Evolutionary conservation across 2,329 filamentous ascomycete genomes (phyloP).

Genomic region (Exophiala dermatitidis): DNA sequence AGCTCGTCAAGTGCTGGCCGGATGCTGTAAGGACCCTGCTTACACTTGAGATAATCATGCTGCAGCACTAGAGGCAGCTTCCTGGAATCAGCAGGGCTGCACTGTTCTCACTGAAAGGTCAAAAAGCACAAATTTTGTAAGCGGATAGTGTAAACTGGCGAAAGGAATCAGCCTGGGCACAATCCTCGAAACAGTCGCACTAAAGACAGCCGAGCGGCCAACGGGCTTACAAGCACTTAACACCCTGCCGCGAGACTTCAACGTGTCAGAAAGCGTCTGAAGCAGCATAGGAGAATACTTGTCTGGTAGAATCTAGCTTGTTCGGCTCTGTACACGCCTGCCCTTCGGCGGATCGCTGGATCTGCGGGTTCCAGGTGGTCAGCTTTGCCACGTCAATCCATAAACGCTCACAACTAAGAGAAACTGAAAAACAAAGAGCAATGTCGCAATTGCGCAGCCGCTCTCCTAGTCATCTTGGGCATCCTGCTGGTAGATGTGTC

Average conservation of each 20-base stretch:
- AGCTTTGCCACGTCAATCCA: slow-evolving; percentile 14
- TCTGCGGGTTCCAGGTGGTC: slow-evolving; percentile 19
- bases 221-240: background rate
- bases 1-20: too few species aligned
- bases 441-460: background rate
- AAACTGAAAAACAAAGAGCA: slow-evolving; percentile 2
- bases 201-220: too few species aligned
- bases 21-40: too few species aligned
- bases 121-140: too few species aligned
- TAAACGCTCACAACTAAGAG: slow-evolving; percentile 14
- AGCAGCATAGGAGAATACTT: slow-evolving; percentile 19
- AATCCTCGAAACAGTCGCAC: too few species aligned
- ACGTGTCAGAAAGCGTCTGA: slow-evolving; percentile 15
- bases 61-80: too few species aligned
- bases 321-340: background rate
- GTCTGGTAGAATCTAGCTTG: slow-evolving; percentile 8
- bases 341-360: slow-evolving; percentile 2
- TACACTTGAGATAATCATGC: too few species aligned
- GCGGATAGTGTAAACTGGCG: too few species aligned
- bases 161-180: too few species aligned
- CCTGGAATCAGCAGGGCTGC: too few species aligned
- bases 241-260: slow-evolving; percentile 9
- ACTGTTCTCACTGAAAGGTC: too few species aligned
- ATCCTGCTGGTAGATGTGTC: slow-evolving; percentile 75
- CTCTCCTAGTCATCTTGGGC: slow-evolving; percentile 46